phyloP scores from a whole-genome alignment of 2,329 filamentous ascomycete species.

The Fusarium incarnatum region DNA sequence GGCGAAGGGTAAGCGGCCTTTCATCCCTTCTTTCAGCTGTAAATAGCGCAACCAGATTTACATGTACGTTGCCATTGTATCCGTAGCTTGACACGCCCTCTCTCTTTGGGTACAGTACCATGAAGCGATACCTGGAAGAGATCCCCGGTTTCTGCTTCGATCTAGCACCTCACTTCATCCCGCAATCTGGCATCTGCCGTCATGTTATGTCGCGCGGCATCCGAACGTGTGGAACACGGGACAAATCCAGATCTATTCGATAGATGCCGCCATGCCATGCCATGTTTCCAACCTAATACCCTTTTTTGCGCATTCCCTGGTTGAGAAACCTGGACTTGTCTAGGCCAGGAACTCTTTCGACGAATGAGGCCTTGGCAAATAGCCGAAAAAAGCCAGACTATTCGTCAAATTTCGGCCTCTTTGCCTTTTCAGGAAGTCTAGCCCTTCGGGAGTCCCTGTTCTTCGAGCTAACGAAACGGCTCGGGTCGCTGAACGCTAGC shows the following conservation, averaged over 20 bases:
- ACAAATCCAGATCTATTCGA: not conserved
- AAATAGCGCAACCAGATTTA: not conserved
- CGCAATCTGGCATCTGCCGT: not conserved
- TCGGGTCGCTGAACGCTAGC: slow-evolving; percentile 37
- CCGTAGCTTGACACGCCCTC: not conserved
- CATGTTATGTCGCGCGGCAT: not conserved
- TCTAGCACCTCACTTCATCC: not conserved
- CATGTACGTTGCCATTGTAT: no score
- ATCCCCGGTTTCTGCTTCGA: not conserved
- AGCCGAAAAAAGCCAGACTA: not conserved
- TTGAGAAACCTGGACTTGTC: not conserved
- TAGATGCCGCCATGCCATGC: not conserved
- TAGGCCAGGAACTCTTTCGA: not conserved
- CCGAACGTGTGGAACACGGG: not conserved
- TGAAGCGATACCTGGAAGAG: not conserved
- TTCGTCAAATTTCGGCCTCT: not conserved
- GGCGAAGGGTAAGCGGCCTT: not conserved
- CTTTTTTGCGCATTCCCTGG: not conserved
- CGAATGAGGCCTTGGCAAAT: not conserved
- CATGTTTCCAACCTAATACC: not conserved
- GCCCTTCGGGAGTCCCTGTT: not conserved
- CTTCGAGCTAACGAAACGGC: slow-evolving; percentile 22
- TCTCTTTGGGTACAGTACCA: not conserved
- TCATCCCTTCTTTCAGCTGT: not conserved
- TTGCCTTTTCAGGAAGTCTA: not conserved